Percentiles rank a stretch among this genome's conserved stretches.
phyloP scores from a whole-genome alignment of 2,329 filamentous ascomycete genomes.

The Trichoderma asperellum region DNA sequence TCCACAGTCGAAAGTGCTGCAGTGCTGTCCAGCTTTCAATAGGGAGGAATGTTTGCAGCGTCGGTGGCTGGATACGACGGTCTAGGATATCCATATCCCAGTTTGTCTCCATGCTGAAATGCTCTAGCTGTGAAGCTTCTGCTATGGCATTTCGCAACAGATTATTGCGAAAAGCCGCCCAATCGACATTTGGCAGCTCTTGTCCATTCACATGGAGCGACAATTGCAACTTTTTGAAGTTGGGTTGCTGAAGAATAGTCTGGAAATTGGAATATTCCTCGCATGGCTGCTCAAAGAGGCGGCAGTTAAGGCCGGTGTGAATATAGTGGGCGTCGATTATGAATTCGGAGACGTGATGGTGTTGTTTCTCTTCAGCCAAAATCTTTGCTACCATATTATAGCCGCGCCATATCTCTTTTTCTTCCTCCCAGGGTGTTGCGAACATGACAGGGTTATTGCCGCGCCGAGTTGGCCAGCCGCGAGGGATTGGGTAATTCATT shows the following conservation, averaged over 20 bases:
- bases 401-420: constrained; percentile 39
- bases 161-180: not conserved
- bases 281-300: constrained; percentile 37
- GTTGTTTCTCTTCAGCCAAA: constrained; percentile 34
- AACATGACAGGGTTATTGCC: too few relatives aligned
- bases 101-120: constrained; percentile 5
- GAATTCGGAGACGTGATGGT: constrained; percentile 41
- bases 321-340: constrained; percentile 40
- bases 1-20: constrained; percentile 4
- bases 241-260: constrained; percentile 29
- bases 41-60: not conserved
- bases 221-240: constrained; percentile 12
- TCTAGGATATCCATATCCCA: not conserved
- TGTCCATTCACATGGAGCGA: not conserved
- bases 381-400: constrained; percentile 34
- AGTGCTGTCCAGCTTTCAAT: not conserved
- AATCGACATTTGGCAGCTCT: not conserved
- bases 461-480: constrained; percentile 32
- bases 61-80: not conserved
- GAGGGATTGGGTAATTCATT: constrained; percentile 46
- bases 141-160: not conserved
- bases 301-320: constrained; percentile 39
- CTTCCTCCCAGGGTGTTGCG: constrained; percentile 28
- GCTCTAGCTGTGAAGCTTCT: not conserved
- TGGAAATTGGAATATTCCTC: constrained; percentile 36